These are phyloP conservation scores for Exserohilum turcica DNA, from an alignment of 2,329 filamentous ascomycete species.

Conservation along the genomic window DNA sequence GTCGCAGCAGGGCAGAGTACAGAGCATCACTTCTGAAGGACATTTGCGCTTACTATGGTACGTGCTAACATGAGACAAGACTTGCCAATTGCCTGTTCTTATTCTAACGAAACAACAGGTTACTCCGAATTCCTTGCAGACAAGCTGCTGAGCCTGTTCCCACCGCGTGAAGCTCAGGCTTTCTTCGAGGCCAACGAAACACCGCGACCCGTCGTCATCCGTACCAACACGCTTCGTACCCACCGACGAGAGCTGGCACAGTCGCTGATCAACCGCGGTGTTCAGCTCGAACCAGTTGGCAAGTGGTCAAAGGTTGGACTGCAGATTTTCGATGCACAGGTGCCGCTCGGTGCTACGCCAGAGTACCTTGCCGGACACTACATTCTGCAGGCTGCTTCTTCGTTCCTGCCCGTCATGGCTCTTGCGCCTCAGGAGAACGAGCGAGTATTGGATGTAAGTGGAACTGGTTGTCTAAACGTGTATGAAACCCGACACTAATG, in stretches of 20 bases:
- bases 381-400: slow-evolving; percentile 94
- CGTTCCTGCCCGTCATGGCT: slow-evolving; percentile 97
- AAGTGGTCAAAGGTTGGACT: slow-evolving; percentile 99
- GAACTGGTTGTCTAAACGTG: slow-evolving; percentile 65
- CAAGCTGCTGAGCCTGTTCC: slow-evolving; percentile 92
- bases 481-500: not conserved
- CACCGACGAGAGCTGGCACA: slow-evolving; percentile 82
- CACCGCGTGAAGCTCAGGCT: slow-evolving; percentile 89
- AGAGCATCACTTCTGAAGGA: slow-evolving; percentile 85
- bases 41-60: slow-evolving; percentile 87
- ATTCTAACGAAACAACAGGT: slow-evolving; percentile 42
- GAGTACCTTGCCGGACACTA: slow-evolving; percentile 98
- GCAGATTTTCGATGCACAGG: slow-evolving; percentile 90
- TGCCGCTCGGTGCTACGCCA: slow-evolving; percentile 89
- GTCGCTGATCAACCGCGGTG: slow-evolving; percentile 91
- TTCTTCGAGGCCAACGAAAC: slow-evolving; percentile 99
- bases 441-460: slow-evolving; percentile 90
- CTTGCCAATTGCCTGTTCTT: not conserved
- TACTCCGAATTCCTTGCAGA: slow-evolving; percentile 95
- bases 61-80: not conserved
- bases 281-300: slow-evolving; percentile 93
- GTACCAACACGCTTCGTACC: slow-evolving; percentile 90
- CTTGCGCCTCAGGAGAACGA: slow-evolving; percentile 92
- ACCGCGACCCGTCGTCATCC: slow-evolving; percentile 88
- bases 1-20: slow-evolving; percentile 85